Base-by-base conservation (phyloP, 495 filamentous ascomycete species). In the Talaromyces proteolyticus region DNA sequence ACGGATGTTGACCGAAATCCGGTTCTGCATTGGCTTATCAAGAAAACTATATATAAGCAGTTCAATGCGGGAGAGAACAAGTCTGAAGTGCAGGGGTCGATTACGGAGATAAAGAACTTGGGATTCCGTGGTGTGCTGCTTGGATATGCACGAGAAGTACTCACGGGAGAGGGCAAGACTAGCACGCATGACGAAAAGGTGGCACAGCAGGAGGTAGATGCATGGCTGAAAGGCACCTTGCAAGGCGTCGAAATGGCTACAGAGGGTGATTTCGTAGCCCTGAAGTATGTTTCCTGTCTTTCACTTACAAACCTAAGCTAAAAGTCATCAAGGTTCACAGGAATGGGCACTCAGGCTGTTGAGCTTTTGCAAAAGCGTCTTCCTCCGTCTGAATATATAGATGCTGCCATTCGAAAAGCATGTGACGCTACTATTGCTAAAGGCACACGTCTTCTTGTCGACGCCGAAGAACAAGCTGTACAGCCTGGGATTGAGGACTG, bases 401-500 rank as follows among this genome's bases (percentile, higher is more conserved):
- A 76, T 22, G 59, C 74, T 11, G 85, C 88, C 7, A 92, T 94
- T 55, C 73, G 80, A 51, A 64, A 79, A 44, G 84, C 95, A 23
- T 97, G 92, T 63, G 73, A 87, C 39, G 74, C 88, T 7, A 92
- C 92, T 0, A 72, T 78, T 10, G 74, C 78, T 21, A 81, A 81
- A 44, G 80, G 85, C 23, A 82, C 95, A 21, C 74, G 77, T 16
- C 69, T 97, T n/a, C 75, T 96, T 4, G 86, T 95, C 46, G 92
- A 95, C 58, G 92, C 92, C 5, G 92, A 97, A 65, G 90, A 96
- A 61, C 78, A 82, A 53, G 78, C 79, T 10, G 74, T 94, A 12
- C 90, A 96, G 64, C 73, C 72, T 7, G 90, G 91, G 6, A 91
- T 96, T 53, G 86, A 96, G 64, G 72, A 78, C 46, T 97, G 92